Percentiles rank a stretch among this genome's conserved stretches.
Evolutionary conservation across 257 asterid genomes (phyloP).

Genomic region (Forsythia suspensa): DNA sequence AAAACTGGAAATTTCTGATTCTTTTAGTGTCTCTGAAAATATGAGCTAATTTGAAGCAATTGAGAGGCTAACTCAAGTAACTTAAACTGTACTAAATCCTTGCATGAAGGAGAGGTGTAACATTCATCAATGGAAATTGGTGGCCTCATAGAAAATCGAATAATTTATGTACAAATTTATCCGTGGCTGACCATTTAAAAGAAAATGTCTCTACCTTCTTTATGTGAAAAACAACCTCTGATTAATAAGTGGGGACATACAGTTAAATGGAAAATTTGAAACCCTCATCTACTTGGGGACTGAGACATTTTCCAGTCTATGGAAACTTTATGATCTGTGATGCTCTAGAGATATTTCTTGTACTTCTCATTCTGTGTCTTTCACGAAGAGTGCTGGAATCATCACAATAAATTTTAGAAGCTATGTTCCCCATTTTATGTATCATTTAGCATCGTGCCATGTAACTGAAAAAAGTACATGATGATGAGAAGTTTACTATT

Average conservation of each 20-base stretch:
- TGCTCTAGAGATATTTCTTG: background rate
- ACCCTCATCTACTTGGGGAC: background rate
- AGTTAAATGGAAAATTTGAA: background rate
- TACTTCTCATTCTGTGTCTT: background rate
- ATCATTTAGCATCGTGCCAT: background rate
- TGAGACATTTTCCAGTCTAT: background rate
- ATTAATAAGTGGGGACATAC: background rate
- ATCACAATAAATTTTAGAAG: background rate
- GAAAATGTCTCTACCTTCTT: background rate
- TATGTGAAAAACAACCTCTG: background rate
- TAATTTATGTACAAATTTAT: background rate
- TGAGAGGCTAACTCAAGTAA: background rate
- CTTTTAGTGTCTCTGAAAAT: background rate
- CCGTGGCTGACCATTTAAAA: background rate
- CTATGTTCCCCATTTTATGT: background rate
- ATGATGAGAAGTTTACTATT: background rate
- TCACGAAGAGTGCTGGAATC: background rate
- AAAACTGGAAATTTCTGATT: background rate
- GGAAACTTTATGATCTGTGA: background rate
- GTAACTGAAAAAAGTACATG: background rate
- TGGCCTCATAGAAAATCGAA: background rate
- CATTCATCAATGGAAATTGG: background rate
- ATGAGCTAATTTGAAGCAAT: background rate
- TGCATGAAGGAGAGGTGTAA: background rate
- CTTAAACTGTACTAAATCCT: background rate